Evolutionary conservation across 2,329 filamentous ascomycete genomes (phyloP).

Genomic region (Dryadomyces sulphureus): DNA sequence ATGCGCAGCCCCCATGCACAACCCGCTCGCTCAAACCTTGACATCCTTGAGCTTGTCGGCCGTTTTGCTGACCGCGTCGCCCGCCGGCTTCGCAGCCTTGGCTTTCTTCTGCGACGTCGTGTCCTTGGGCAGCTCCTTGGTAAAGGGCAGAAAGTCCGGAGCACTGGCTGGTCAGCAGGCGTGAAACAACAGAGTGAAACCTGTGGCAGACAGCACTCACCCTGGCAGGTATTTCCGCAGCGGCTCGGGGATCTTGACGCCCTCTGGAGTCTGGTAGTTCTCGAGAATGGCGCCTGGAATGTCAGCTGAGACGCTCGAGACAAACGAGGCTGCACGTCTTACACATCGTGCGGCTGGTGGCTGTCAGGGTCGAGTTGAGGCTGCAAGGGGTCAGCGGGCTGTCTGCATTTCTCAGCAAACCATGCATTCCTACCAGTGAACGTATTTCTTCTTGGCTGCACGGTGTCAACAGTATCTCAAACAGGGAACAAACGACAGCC

Average conservation of each 20-base stretch:
- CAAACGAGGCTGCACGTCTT: neutral
- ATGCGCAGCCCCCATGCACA: no score
- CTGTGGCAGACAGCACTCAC: conserved; percentile 3
- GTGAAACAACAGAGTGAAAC: neutral
- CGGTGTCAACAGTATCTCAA: neutral
- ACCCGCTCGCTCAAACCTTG: conserved; percentile 13
- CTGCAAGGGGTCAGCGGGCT: conserved; percentile 1
- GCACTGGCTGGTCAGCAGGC: conserved; percentile 20
- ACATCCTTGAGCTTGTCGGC: conserved; percentile 16
- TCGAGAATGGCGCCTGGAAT: conserved; percentile 48
- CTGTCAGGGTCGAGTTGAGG: conserved; percentile 48
- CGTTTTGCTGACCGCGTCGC: conserved; percentile 12
- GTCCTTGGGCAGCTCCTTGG: conserved; percentile 72
- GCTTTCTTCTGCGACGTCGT: conserved; percentile 13
- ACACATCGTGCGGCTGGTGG: conserved; percentile 33
- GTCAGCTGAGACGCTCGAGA: neutral
- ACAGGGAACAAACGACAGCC: conserved; percentile 16
- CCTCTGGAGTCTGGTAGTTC: conserved; percentile 89
- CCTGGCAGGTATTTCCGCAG: conserved; percentile 84
- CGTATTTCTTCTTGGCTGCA: conserved; percentile 65
- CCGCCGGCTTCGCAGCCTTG: conserved; percentile 10
- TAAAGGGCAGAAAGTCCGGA: conserved; percentile 78
- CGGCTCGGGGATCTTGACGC: conserved; percentile 66
- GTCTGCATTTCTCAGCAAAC: no score
- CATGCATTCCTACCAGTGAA: conserved; percentile 45